These are phyloP conservation scores for Lentinus tigrinus DNA, from an alignment of 768 basidiomycete genomes.

Conservation along the genomic window DNA sequence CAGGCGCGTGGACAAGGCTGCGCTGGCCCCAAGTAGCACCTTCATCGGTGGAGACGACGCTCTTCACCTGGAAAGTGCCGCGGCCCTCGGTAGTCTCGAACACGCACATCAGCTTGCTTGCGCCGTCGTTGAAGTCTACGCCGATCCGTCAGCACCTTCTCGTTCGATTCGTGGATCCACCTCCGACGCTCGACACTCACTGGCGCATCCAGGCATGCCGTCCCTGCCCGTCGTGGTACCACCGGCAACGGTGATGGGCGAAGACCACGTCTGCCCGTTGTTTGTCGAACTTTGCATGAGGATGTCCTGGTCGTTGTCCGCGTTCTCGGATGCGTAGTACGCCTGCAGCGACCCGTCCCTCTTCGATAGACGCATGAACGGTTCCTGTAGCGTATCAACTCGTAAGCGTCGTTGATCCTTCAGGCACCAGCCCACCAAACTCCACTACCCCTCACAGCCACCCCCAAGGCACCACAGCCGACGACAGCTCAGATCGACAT, in stretches of 20 bases:
- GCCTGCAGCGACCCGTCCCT: not conserved
- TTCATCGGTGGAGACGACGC: conserved; percentile 1
- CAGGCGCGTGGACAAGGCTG: not conserved
- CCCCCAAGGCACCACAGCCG: too few species aligned
- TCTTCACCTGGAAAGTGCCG: not conserved
- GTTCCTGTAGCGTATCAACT: not conserved
- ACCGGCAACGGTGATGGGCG: not conserved
- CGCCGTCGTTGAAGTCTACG: conserved; percentile 2
- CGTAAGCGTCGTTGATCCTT: not conserved
- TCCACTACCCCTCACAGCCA: too few species aligned
- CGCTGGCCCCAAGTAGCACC: not conserved
- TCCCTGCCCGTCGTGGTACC: not conserved
- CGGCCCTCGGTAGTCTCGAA: conserved; percentile 1
- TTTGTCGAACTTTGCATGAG: not conserved
- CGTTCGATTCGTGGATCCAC: too few species aligned
- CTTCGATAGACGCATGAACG: not conserved
- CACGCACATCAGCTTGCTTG: not conserved
- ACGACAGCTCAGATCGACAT: too few species aligned
- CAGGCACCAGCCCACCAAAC: too few species aligned
- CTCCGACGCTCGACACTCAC: not conserved
- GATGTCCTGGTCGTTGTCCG: not conserved
- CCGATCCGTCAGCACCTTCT: not conserved
- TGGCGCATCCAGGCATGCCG: not conserved
- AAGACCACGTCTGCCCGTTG: not conserved
- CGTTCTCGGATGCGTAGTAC: not conserved